phyloP scores from a whole-genome alignment of 2,329 filamentous ascomycete species.

The Colletotrichum sp. region DNA sequence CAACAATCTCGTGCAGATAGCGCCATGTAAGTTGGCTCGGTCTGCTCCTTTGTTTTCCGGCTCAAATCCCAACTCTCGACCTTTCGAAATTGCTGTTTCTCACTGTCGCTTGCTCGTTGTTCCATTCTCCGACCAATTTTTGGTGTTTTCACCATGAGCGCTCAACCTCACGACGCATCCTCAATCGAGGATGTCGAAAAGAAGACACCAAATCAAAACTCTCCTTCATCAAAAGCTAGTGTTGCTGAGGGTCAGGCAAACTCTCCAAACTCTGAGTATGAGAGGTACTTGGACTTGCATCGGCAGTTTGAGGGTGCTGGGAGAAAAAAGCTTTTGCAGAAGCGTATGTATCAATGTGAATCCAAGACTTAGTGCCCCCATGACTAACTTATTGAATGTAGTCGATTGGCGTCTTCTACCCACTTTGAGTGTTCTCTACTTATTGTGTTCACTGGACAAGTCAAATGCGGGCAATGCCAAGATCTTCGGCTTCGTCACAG shows the following conservation, averaged over 20 bases:
- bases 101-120: not conserved
- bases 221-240: not conserved
- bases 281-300: not conserved
- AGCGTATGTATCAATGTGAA: not conserved
- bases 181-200: not conserved
- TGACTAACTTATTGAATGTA: not conserved
- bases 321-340: not conserved
- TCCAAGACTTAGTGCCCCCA: not conserved
- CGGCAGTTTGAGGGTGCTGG: not conserved
- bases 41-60: not conserved
- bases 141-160: not conserved
- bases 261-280: not conserved
- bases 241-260: not conserved
- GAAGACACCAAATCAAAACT: not conserved
- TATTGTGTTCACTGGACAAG: not conserved
- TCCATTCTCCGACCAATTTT: not conserved
- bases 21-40: not conserved
- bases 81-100: not conserved
- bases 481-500: conserved; percentile 14
- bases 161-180: not conserved
- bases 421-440: not conserved
- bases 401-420: not conserved
- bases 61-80: not conserved
- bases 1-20: not conserved
- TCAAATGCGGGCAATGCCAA: not conserved